These are phyloP conservation scores for Exobasidium rhododendri DNA, from an alignment of 1,284 basidiomycete genomes.

Conservation along the genomic window DNA sequence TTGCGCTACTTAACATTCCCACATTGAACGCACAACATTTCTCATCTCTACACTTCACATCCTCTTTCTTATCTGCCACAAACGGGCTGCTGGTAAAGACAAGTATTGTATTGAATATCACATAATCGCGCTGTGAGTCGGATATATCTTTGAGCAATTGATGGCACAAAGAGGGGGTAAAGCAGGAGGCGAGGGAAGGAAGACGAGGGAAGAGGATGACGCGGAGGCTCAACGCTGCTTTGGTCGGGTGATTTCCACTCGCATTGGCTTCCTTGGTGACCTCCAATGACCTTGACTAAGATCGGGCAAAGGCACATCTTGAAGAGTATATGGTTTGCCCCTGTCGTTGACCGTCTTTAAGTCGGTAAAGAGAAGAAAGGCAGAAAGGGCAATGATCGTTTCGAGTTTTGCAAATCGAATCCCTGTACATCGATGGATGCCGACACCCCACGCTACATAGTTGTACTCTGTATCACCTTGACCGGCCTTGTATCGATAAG, in stretches of 20 bases:
- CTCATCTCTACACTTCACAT: too few relatives aligned
- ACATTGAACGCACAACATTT: too few relatives aligned
- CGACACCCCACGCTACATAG: conserved; percentile 20
- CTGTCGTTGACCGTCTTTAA: conserved; percentile 17
- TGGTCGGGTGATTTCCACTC: conserved; percentile 8
- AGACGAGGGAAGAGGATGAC: too few relatives aligned
- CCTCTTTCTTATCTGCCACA: too few relatives aligned
- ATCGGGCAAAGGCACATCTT: conserved; percentile 21
- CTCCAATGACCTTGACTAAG: conserved; percentile 24
- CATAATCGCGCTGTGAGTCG: too few relatives aligned
- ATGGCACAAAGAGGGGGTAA: too few relatives aligned
- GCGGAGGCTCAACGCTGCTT: neutral
- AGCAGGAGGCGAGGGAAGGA: too few relatives aligned
- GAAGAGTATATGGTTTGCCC: conserved; percentile 13
- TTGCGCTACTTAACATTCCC: too few relatives aligned
- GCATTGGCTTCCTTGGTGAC: conserved; percentile 17
- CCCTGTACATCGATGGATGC: conserved; percentile 22
- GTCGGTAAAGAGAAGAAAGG: conserved; percentile 16
- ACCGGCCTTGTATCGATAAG: conserved; percentile 16
- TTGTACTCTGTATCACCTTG: conserved; percentile 20
- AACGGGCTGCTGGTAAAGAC: too few relatives aligned
- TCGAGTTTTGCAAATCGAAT: conserved; percentile 26
- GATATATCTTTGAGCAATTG: too few relatives aligned
- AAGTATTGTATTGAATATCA: too few relatives aligned
- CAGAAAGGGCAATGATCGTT: conserved; percentile 17